Percentiles rank a stretch among this genome's conserved stretches.
Conservation (phyloP, 139 green algal genomes). For the Eudorina sp. region DNA sequence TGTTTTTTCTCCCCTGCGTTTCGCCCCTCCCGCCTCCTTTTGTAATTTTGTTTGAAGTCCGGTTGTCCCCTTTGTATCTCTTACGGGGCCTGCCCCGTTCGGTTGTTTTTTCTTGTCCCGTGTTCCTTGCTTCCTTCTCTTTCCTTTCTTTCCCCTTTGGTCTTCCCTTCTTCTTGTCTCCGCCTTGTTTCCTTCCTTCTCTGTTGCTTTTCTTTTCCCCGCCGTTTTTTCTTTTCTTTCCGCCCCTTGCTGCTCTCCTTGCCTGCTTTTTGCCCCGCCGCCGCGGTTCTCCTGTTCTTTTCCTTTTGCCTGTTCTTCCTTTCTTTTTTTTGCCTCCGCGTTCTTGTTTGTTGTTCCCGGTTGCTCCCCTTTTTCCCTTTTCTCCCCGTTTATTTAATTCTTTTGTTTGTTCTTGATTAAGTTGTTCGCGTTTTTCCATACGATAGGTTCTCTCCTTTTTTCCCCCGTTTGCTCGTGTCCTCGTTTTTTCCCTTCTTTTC, state of each 20-base stretch:
- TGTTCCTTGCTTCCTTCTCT: not conserved
- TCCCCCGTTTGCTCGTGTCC: not conserved
- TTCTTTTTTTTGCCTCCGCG: not conserved
- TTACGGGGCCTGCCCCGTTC: no score
- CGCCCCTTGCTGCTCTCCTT: not conserved
- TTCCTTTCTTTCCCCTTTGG: not conserved
- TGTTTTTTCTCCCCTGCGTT: not conserved
- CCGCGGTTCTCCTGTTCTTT: not conserved
- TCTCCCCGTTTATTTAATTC: not conserved
- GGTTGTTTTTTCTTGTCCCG: no score
- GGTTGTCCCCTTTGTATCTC: no score
- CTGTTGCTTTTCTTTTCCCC: not conserved
- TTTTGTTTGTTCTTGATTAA: not conserved
- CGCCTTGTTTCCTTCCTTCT: not conserved
- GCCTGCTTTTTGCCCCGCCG: not conserved
- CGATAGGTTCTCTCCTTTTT: not conserved
- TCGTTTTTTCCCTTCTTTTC: not conserved
- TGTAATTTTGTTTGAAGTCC: not conserved
- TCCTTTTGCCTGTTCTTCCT: not conserved
- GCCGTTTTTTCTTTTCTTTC: not conserved
- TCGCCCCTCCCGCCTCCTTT: not conserved
- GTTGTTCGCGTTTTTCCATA: not conserved
- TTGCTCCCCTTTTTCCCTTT: not conserved
- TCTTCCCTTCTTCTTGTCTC: not conserved
- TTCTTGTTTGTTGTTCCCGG: not conserved